A percentile compares a stretch with the other conserved stretches of the same genome.
Evolutionary conservation across 1,284 basidiomycete species (phyloP).

Genomic region (Coniferiporia sulphurascens): DNA sequence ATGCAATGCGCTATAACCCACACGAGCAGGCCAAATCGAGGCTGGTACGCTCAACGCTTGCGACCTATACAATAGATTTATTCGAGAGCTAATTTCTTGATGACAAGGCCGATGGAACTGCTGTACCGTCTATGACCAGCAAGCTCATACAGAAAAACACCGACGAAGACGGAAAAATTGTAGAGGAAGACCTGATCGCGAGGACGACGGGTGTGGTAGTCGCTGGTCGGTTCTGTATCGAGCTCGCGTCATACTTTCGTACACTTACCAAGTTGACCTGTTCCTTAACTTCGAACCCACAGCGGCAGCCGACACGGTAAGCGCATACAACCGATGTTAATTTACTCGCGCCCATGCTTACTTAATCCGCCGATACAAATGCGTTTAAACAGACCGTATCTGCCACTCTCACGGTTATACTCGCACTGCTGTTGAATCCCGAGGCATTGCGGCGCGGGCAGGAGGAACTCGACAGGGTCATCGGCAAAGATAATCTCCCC

Average conservation of each 20-base stretch:
- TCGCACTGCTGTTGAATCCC: constrained; percentile 20
- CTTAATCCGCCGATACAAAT: too few species aligned
- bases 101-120: background rate
- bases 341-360: background rate
- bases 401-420: constrained; percentile 6
- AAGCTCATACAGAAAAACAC: constrained; percentile 2
- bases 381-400: background rate
- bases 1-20: constrained; percentile 3
- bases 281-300: background rate
- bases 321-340: background rate
- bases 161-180: background rate
- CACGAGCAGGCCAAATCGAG: constrained; percentile 6
- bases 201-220: constrained; percentile 4
- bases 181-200: constrained; percentile 8
- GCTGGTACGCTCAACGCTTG: background rate
- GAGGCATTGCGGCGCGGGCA: constrained; percentile 7
- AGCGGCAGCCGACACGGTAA: constrained; percentile 1
- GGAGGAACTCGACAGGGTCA: constrained; percentile 5
- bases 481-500: constrained; percentile 7
- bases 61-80: background rate
- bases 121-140: constrained; percentile 8
- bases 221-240: background rate
- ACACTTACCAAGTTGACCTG: background rate
- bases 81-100: background rate
- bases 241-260: background rate